phyloP scores from a whole-genome alignment of 495 filamentous ascomycete genomes.

The Lophiostoma macrostomum region DNA sequence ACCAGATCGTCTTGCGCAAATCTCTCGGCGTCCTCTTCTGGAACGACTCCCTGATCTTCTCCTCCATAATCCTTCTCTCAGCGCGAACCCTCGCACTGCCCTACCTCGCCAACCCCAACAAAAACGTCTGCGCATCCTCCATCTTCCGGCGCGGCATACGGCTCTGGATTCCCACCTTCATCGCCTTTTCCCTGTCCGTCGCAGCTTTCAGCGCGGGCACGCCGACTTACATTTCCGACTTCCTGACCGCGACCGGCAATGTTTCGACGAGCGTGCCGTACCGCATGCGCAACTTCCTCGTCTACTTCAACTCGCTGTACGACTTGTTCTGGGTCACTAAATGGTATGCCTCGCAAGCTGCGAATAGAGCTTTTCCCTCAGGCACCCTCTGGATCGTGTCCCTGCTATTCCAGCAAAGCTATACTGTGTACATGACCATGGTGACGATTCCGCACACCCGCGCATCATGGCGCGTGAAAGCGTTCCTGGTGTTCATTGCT shows the following conservation, averaged over 20 bases:
- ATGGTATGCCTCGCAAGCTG: constrained; percentile 33
- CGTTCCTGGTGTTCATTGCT: constrained; percentile 36
- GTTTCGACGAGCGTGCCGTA: constrained; percentile 28
- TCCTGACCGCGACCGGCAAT: constrained; percentile 33
- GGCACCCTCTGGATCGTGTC: constrained; percentile 41
- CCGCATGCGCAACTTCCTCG: constrained; percentile 35
- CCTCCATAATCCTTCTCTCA: constrained; percentile 41
- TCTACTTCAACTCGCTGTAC: constrained; percentile 43
- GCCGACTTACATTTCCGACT: constrained; percentile 24
- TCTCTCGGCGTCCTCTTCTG: constrained; percentile 40
- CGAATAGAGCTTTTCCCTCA: constrained; percentile 38
- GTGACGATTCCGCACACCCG: constrained; percentile 41
- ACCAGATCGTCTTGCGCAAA: constrained; percentile 39
- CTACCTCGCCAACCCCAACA: constrained; percentile 36
- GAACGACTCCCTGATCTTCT: constrained; percentile 42
- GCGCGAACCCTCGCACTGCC: constrained; percentile 40
- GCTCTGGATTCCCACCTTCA: constrained; percentile 38
- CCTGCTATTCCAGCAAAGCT: constrained; percentile 41
- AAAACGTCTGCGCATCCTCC: constrained; percentile 20
- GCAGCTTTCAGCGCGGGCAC: constrained; percentile 26
- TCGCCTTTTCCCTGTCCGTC: constrained; percentile 35
- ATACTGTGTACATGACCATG: constrained; percentile 44
- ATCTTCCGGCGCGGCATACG: constrained; percentile 34
- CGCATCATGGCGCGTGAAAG: constrained; percentile 37
- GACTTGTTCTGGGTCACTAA: constrained; percentile 42